Percentiles rank a stretch among this genome's conserved stretches.
Conservation (phyloP, 2,329 filamentous ascomycete species). For the Bisporella sp. region DNA sequence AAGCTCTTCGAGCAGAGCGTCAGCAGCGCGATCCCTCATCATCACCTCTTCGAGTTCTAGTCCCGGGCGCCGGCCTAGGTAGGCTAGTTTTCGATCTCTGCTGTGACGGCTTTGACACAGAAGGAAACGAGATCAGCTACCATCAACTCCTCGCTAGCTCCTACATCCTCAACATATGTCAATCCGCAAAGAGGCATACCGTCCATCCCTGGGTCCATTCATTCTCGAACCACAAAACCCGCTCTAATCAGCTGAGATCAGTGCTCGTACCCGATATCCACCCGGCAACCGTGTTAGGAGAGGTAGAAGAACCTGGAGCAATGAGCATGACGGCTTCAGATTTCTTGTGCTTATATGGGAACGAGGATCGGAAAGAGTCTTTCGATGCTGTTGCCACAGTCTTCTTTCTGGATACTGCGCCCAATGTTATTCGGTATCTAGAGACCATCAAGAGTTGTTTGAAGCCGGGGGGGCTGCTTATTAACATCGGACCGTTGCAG, state of each 20-base stretch:
- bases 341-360: conserved; percentile 79
- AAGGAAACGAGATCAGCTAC: conserved; percentile 95
- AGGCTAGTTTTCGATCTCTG: conserved; percentile 85
- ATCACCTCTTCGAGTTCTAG: conserved; percentile 50
- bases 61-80: conserved; percentile 76
- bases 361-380: conserved; percentile 47
- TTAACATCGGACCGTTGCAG: conserved; percentile 84
- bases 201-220: conserved; percentile 81
- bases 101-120: conserved; percentile 61
- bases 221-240: conserved; percentile 77
- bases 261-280: conserved; percentile 78
- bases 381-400: conserved; percentile 85
- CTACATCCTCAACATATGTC: conserved; percentile 65
- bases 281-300: conserved; percentile 48
- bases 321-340: conserved; percentile 95
- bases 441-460: conserved; percentile 76
- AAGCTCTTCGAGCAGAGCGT: conserved; percentile 50
- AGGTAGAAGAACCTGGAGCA: conserved; percentile 38
- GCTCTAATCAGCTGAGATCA: conserved; percentile 66
- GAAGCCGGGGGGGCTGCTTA: conserved; percentile 68
- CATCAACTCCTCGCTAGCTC: conserved; percentile 87
- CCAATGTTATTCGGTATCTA: conserved; percentile 85
- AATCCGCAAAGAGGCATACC: conserved; percentile 53
- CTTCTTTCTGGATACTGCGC: conserved; percentile 96
- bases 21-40: conserved; percentile 12